These are phyloP conservation scores for Anisodus tanguticus DNA, from an alignment of 257 asterid species.

Conservation along the genomic window DNA sequence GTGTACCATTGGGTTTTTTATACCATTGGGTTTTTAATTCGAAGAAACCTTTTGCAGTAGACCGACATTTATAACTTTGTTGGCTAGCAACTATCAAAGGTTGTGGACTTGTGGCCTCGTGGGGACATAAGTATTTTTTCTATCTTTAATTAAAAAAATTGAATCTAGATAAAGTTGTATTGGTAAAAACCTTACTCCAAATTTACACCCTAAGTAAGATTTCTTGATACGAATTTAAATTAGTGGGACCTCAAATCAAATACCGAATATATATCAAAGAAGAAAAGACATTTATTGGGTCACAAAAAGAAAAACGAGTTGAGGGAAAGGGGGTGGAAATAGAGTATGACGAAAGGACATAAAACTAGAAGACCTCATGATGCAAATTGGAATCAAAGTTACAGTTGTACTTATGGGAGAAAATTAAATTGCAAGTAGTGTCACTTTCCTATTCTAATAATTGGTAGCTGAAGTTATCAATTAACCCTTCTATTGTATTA, in stretches of 20 bases:
- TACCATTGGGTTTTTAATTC: not conserved
- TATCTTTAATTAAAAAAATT: too few species aligned
- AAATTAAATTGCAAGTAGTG: slow-evolving; percentile 25
- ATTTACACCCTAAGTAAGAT: not conserved
- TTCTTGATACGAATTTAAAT: not conserved
- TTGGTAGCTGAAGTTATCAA: not conserved
- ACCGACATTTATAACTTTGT: not conserved
- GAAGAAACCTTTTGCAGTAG: not conserved
- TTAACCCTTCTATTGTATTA: not conserved
- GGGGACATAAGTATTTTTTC: not conserved
- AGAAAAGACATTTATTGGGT: too few species aligned
- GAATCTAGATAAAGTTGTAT: too few species aligned
- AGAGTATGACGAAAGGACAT: not conserved
- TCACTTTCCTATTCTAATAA: not conserved
- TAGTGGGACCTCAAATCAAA: not conserved
- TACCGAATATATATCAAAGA: not conserved
- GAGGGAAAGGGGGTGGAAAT: not conserved
- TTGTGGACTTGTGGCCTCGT: not conserved
- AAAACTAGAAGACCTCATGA: not conserved
- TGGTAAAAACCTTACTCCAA: too few species aligned
- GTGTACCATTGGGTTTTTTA: not conserved
- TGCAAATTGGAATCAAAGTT: slow-evolving; percentile 8
- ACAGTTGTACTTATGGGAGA: not conserved
- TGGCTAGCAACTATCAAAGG: not conserved
- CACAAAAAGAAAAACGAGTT: not conserved